Evolutionary conservation across 2,329 filamentous ascomycete species (phyloP).

Genomic region (Xylariaceae sp.): DNA sequence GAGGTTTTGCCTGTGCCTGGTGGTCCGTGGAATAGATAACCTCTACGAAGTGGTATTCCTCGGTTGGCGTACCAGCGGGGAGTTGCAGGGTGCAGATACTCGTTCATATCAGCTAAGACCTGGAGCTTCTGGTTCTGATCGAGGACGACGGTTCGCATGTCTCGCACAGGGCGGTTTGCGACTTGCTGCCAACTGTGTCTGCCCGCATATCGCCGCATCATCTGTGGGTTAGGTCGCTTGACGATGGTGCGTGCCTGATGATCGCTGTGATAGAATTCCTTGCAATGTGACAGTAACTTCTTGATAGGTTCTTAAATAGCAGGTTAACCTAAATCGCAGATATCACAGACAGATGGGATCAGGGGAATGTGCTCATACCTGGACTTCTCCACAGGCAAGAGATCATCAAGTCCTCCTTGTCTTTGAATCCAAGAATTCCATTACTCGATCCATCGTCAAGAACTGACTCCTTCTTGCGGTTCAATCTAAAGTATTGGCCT

Average conservation of each 20-base stretch:
- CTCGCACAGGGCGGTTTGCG: slow-evolving; percentile 62
- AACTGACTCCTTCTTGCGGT: slow-evolving; percentile 44
- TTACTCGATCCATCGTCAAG: slow-evolving; percentile 35
- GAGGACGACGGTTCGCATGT: slow-evolving; percentile 73
- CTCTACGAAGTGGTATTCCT: slow-evolving; percentile 72
- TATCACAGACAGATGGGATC: not conserved
- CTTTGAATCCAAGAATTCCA: slow-evolving; percentile 41
- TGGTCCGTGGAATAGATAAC: slow-evolving; percentile 75
- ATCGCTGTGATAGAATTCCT: slow-evolving; percentile 49
- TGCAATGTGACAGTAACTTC: slow-evolving; percentile 51
- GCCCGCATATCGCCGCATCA: slow-evolving; percentile 43
- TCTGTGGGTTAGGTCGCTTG: slow-evolving; percentile 50
- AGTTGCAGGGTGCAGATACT: slow-evolving; percentile 70
- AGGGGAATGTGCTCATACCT: slow-evolving; percentile 11
- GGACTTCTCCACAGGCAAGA: slow-evolving; percentile 53
- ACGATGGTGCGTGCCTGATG: slow-evolving; percentile 58
- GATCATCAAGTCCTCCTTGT: slow-evolving; percentile 52
- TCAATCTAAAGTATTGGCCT: slow-evolving; percentile 48
- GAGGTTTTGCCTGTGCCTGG: slow-evolving; percentile 73
- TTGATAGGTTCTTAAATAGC: slow-evolving; percentile 50
- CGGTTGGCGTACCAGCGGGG: slow-evolving; percentile 71
- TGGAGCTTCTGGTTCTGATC: slow-evolving; percentile 64
- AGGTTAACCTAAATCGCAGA: not conserved
- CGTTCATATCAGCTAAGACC: slow-evolving; percentile 70
- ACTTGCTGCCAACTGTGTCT: slow-evolving; percentile 54